Evolutionary conservation across 2,329 filamentous ascomycete genomes (phyloP), one percentile per base, ranked within the genome.

Genomic region (Aspergillus calidoustus): DNA sequence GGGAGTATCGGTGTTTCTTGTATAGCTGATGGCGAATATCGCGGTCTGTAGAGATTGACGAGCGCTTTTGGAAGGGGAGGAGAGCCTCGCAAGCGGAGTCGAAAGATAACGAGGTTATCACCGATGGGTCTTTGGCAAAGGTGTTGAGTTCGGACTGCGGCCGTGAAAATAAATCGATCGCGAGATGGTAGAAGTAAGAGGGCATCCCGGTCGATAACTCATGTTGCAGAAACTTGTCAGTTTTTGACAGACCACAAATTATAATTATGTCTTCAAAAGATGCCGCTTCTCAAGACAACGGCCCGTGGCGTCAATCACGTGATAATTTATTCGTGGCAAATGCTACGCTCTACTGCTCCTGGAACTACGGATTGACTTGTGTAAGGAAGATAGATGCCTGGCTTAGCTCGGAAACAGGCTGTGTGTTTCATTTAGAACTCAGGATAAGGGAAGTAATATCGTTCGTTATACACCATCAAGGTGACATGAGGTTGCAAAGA

Each of bases 101-200:
- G 49, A 76, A 69, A 3, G 72, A 68, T 46, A 74, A 57, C 2
- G 73, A 71, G 1, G 71, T 70, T 19, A 66, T 57, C 49, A 48
- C 22, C 23, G 57, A 54, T 48, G n/a, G 66, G 54, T 41, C 22
- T 59, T 54, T 25, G 65, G 52, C 46, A 38, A 57, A 41, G 47
- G 54, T 63, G 51, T 58, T 54, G 22, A 64, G 57, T 57, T 62
- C 63, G 50, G 67, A 60, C 53, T 68, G 65, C 49, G 67, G 62
- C 50, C 72, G 77, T 65, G 80, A 73, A 68, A 86, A 82, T 19
- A 89, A 76, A 81, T 89, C 86, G 68, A 89, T 80, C 66, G 80
- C 80, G 61, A 89, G 73, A 69, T 89, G 86, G 70, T 87, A 89
- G 74, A 88, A 88, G 74, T 87, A 88, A 54, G 84, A 82, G 73